Conservation (phyloP, 2,329 filamentous ascomycete species). For the Lasiodiplodia sp. region DNA sequence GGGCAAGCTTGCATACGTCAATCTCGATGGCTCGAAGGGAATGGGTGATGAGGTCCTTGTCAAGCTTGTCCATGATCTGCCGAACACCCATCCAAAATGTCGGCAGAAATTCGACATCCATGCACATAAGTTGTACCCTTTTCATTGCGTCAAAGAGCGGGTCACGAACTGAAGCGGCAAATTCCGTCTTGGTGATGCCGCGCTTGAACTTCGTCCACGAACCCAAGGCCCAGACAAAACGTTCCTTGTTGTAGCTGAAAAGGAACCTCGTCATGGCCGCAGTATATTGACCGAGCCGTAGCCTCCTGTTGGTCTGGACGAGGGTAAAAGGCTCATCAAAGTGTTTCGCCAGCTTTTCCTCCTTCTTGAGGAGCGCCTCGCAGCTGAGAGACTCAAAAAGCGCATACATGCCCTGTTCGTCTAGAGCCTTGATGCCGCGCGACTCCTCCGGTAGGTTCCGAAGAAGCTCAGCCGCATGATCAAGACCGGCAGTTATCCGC, state of each 20-base stretch:
- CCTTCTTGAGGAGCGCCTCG: slow-evolving; percentile 73
- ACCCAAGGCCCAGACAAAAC: slow-evolving; percentile 71
- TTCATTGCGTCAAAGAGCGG: slow-evolving; percentile 72
- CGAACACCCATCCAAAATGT: slow-evolving; percentile 82
- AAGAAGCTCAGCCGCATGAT: slow-evolving; percentile 50
- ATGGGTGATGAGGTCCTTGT: slow-evolving; percentile 76
- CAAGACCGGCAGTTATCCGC: slow-evolving; percentile 53
- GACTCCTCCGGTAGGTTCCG: slow-evolving; percentile 56
- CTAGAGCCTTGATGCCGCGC: slow-evolving; percentile 59
- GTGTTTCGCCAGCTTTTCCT: slow-evolving; percentile 59
- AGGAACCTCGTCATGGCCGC: slow-evolving; percentile 87
- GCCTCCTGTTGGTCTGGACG: slow-evolving; percentile 77
- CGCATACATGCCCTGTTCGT: slow-evolving; percentile 72
- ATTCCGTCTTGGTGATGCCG: slow-evolving; percentile 73
- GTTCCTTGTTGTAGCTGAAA: slow-evolving; percentile 72
- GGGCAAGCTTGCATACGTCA: slow-evolving; percentile 65
- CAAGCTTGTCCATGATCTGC: slow-evolving; percentile 75
- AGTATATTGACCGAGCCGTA: slow-evolving; percentile 77
- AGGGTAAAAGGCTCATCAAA: slow-evolving; percentile 87
- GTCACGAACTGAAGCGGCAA: slow-evolving; percentile 85
- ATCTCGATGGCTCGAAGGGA: slow-evolving; percentile 81
- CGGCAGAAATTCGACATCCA: slow-evolving; percentile 63
- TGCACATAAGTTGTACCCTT: slow-evolving; percentile 64
- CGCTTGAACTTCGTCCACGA: slow-evolving; percentile 73
- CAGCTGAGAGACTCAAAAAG: slow-evolving; percentile 91